Conservation (phyloP, 2,329 filamentous ascomycete species). For the Cryoendolithus antarcticus region DNA sequence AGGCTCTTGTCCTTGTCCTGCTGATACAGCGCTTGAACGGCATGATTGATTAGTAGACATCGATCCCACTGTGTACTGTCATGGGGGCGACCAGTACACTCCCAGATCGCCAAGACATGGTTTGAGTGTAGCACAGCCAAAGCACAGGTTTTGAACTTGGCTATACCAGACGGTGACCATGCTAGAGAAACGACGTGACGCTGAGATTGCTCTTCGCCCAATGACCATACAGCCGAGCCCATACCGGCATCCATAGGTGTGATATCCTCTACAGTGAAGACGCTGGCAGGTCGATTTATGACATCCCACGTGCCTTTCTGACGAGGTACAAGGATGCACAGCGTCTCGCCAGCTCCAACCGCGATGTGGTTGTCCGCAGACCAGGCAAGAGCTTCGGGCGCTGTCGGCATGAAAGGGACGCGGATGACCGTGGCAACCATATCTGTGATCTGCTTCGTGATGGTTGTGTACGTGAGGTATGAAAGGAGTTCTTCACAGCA, state of each 20-base stretch:
- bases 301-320: slow-evolving; percentile 22
- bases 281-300: slow-evolving; percentile 35
- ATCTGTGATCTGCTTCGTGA: too few species aligned
- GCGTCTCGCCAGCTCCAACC: slow-evolving; percentile 42
- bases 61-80: slow-evolving; percentile 39
- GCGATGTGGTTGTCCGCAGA: slow-evolving; percentile 47
- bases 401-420: slow-evolving; percentile 37
- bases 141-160: slow-evolving; percentile 40
- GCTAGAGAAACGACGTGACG: slow-evolving; percentile 37
- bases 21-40: slow-evolving; percentile 30
- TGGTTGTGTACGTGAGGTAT: slow-evolving; percentile 8
- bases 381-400: slow-evolving; percentile 44
- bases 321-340: slow-evolving; percentile 35
- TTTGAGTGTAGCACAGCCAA: slow-evolving; percentile 46
- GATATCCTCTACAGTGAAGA: slow-evolving; percentile 40
- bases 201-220: slow-evolving; percentile 47
- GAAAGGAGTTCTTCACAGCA: too few species aligned
- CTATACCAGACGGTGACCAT: slow-evolving; percentile 47
- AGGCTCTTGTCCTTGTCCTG: slow-evolving; percentile 20
- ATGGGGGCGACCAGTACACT: slow-evolving; percentile 31
- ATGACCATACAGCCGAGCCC: slow-evolving; percentile 36
- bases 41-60: slow-evolving; percentile 40
- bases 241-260: slow-evolving; percentile 31
- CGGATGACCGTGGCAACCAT: slow-evolving; percentile 8
- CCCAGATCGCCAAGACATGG: slow-evolving; percentile 44